These are phyloP conservation scores for Sisymbrium altissimum DNA, from an alignment of 345 rosid genomes.

Conservation along the genomic window DNA sequence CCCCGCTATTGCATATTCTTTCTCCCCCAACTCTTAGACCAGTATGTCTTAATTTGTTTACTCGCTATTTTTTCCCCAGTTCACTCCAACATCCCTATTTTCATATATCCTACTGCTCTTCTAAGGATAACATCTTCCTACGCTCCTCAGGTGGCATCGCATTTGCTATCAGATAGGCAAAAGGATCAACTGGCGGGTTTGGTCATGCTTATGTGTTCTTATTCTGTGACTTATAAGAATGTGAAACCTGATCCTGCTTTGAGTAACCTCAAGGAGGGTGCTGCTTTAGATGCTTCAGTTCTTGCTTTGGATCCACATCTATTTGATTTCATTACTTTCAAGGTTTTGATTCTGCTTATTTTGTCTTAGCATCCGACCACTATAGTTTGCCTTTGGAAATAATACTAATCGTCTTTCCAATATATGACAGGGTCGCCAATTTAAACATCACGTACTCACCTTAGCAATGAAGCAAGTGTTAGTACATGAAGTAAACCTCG, in stretches of 20 bases:
- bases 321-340: conserved; percentile 60
- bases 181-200: conserved; percentile 60
- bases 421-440: conserved; percentile 53
- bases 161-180: conserved; percentile 71
- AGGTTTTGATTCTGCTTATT: conserved; percentile 47
- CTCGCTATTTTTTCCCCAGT: not conserved
- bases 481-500: conserved; percentile 70
- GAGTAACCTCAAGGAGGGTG: conserved; percentile 42
- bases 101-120: not conserved
- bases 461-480: conserved; percentile 78
- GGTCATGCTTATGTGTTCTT: conserved; percentile 68
- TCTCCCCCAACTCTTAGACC: conserved; percentile 84
- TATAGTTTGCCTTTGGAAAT: not conserved
- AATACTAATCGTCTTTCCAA: conserved; percentile 29
- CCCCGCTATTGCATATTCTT: conserved; percentile 71
- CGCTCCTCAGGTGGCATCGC: conserved; percentile 69
- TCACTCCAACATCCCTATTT: not conserved
- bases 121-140: not conserved
- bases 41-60: conserved; percentile 40
- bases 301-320: conserved; percentile 78
- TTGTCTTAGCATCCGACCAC: not conserved
- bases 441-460: conserved; percentile 58
- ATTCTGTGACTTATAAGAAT: conserved; percentile 67
- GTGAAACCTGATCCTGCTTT: conserved; percentile 45
- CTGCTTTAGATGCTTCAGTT: conserved; percentile 44